Base-by-base conservation (phyloP, 345 rosid genomes). In the Salix koriyanagi region DNA sequence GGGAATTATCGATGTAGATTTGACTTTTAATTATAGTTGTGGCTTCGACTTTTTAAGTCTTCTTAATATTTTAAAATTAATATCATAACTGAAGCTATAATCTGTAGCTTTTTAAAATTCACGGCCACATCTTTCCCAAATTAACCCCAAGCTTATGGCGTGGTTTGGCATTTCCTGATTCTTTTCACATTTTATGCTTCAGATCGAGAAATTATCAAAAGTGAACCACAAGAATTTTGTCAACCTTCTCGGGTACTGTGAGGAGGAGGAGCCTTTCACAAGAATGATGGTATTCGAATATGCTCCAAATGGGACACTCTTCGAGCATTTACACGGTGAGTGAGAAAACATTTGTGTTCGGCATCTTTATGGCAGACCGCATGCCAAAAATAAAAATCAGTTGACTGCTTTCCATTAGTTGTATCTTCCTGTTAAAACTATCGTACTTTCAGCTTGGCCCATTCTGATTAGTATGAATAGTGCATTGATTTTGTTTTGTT, bases 241-340 rank as follows among this genome's bases (percentile, higher is more conserved):
- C 84, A 96, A 90, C 83, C 91, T 94, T 70, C 80, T 96, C 12
- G 97, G 98, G 19, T 92, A 81, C 76, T 96, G 99, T 75, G 97
- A 87, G 81, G 93, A 91, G 82, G 85, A 93, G 46, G 84, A 86
- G 80, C 97, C 97, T 67, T 92, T 96, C 86, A 84, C 89, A 7
- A 86, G 98, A 83, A 93, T 93, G 97, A 85, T 96, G 87, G 94
- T 96, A 75, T 96, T 92, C 46, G 98, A 96, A 83, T 96, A 96
- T 76, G 97, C 97, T 65, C 95, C 98, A 18, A 96, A 91, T 71
- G 99, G 99, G 81, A 89, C 92, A 7, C 95, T 96, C 78, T 93
- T 86, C 56, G 98, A 96, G 87, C 98, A 96, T 88, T 87, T 96
- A 64, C 95, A 96, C 69, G 71, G 99, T 96, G 64, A 91, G 97